Conservation (phyloP, 148 eudicot species). For the Tetragonia tetragonoides region DNA sequence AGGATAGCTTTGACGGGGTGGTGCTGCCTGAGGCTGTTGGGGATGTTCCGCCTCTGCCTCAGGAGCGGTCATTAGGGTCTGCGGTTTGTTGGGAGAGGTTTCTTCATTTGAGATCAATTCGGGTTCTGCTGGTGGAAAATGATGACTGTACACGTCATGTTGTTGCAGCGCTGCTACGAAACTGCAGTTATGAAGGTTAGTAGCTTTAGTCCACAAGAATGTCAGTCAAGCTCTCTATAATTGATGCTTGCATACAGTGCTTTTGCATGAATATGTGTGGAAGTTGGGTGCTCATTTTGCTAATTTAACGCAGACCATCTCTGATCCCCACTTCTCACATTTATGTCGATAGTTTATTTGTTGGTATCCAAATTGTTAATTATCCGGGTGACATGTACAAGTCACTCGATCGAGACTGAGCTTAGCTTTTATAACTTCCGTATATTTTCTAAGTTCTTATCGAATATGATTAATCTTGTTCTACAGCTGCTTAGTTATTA, state of each 20-base stretch:
- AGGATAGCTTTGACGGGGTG: conserved; percentile 14
- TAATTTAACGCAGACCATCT: neutral
- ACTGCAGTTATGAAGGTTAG: conserved; percentile 67
- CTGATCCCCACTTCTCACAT: neutral
- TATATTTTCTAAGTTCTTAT: neutral
- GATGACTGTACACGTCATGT: conserved; percentile 70
- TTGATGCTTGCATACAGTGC: neutral
- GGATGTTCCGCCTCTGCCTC: conserved; percentile 10
- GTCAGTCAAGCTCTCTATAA: neutral
- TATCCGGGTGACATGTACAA: neutral
- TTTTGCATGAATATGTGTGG: neutral
- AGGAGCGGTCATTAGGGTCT: conserved; percentile 39
- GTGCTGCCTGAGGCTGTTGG: conserved; percentile 3
- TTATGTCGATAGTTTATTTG: neutral
- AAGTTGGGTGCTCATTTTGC: too few relatives aligned
- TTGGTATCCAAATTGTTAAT: neutral
- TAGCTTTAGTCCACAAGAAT: neutral
- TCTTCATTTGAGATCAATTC: conserved; percentile 51
- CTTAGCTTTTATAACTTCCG: too few relatives aligned
- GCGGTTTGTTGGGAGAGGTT: conserved; percentile 50
- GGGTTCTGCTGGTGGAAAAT: conserved; percentile 58
- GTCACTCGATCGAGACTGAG: too few relatives aligned
- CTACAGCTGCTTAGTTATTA: too few relatives aligned
- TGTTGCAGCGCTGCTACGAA: conserved; percentile 57
- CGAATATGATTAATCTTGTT: too few relatives aligned